Conservation (phyloP, 257 asterid genomes). For the Ocimum tenuiflorum region DNA sequence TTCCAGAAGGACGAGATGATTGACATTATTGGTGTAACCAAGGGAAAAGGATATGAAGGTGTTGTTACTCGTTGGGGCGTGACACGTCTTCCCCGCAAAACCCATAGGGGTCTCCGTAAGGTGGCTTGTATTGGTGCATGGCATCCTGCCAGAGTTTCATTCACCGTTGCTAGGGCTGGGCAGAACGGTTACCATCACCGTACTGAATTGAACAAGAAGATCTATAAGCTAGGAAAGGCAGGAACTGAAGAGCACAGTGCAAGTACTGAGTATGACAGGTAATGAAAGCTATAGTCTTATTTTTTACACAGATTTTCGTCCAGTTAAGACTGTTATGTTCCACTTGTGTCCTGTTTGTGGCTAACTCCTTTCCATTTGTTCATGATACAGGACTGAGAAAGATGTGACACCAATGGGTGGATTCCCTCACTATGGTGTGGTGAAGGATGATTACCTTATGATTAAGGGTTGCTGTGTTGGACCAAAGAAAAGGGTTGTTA, state of each 20-base stretch:
- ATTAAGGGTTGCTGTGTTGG: slow-evolving; percentile 54
- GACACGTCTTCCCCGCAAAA: slow-evolving; percentile 57
- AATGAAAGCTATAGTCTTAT: too few species aligned
- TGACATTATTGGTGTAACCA: too few species aligned
- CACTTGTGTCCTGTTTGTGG: too few species aligned
- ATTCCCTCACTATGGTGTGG: too few species aligned
- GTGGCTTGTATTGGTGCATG: too few species aligned
- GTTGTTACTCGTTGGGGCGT: slow-evolving; percentile 73
- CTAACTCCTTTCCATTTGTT: too few species aligned
- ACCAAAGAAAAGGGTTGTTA: slow-evolving; percentile 46
- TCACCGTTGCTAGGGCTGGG: slow-evolving; percentile 55
- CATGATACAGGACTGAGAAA: slow-evolving; percentile 40
- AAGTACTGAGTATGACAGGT: slow-evolving; percentile 53
- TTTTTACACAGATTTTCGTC: not conserved
- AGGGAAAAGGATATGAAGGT: slow-evolving; percentile 60
- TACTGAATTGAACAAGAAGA: slow-evolving; percentile 57
- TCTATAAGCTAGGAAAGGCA: slow-evolving; percentile 51
- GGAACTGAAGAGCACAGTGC: slow-evolving; percentile 44
- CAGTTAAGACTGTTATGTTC: too few species aligned
- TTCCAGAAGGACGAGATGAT: too few species aligned
- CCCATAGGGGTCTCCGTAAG: slow-evolving; percentile 65
- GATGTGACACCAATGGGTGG: slow-evolving; percentile 54
- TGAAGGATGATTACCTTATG: slow-evolving; percentile 46
- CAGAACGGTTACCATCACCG: slow-evolving; percentile 66
- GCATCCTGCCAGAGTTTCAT: slow-evolving; percentile 63